phyloP scores from a whole-genome alignment of 805 yeast species.

The Metschnikowia cubensis region DNA sequence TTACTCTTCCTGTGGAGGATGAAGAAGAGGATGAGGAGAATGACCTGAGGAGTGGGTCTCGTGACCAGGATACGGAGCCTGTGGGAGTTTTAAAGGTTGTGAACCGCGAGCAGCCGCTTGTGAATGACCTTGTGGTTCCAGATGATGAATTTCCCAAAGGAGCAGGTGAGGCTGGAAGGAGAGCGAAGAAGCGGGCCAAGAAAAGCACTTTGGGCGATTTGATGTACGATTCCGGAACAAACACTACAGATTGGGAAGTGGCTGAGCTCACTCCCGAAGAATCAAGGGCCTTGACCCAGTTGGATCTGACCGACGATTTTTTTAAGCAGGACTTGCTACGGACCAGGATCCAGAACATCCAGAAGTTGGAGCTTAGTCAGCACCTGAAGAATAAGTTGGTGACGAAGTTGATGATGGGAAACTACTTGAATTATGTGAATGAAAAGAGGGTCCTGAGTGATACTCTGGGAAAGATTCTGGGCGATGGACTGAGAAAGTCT shows the following conservation, averaged over 20 bases:
- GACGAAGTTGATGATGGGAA: slow-evolving; percentile 66
- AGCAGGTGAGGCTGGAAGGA: not conserved
- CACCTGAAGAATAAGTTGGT: slow-evolving; percentile 47
- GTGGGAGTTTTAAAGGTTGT: slow-evolving; percentile 49
- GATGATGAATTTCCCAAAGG: slow-evolving; percentile 24
- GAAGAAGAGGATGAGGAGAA: slow-evolving; percentile 25
- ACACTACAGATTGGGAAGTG: slow-evolving; percentile 20
- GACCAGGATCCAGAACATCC: slow-evolving; percentile 46
- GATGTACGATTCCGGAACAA: slow-evolving; percentile 12
- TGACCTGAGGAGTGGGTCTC: slow-evolving; percentile 23
- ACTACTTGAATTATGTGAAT: slow-evolving; percentile 47
- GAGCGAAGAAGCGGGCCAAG: slow-evolving; percentile 8
- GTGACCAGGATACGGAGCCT: slow-evolving; percentile 43
- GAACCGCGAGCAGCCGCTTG: slow-evolving; percentile 45
- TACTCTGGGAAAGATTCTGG: not conserved
- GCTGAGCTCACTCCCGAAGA: slow-evolving; percentile 36
- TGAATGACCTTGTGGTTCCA: slow-evolving; percentile 52
- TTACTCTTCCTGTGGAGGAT: slow-evolving; percentile 51
- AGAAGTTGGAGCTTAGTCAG: slow-evolving; percentile 37
- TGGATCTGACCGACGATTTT: slow-evolving; percentile 35
- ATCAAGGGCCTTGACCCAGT: slow-evolving; percentile 32
- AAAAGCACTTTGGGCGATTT: slow-evolving; percentile 9
- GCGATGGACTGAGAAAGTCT: not conserved
- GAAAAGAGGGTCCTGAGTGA: not conserved
- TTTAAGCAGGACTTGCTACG: slow-evolving; percentile 40